A percentile compares a stretch with the other conserved stretches of the same genome.
Evolutionary conservation across 1,284 basidiomycete species (phyloP).

Genomic region (Microbotryomycetes sp.): DNA sequence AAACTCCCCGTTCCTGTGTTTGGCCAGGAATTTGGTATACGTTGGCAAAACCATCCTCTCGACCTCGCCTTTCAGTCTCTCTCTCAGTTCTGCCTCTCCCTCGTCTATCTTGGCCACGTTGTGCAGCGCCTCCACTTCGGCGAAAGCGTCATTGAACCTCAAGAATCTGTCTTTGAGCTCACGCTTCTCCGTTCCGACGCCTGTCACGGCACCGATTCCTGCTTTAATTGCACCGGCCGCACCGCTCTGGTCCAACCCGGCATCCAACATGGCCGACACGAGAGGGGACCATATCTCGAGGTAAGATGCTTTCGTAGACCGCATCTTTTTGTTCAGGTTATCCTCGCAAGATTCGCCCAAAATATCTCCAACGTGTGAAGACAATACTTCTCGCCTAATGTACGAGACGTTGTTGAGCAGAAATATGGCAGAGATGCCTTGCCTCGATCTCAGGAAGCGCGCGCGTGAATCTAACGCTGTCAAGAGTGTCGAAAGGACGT

Average conservation of each 20-base stretch:
- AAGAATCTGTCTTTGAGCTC: slow-evolving; percentile 38
- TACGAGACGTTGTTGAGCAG: slow-evolving; percentile 38
- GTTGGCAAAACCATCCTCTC: slow-evolving; percentile 38
- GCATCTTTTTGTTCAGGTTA: slow-evolving; percentile 36
- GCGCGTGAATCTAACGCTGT: slow-evolving; percentile 30
- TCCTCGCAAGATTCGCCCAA: slow-evolving; percentile 34
- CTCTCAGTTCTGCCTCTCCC: slow-evolving; percentile 32
- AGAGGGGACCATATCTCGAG: slow-evolving; percentile 38
- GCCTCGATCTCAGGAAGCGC: slow-evolving; percentile 14
- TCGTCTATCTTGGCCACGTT: slow-evolving; percentile 32
- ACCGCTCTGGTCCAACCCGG: slow-evolving; percentile 31
- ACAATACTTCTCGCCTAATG: slow-evolving; percentile 34
- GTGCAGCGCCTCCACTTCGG: slow-evolving; percentile 36
- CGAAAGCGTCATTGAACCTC: slow-evolving; percentile 37
- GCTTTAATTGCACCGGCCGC: slow-evolving; percentile 34
- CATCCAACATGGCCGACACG: slow-evolving; percentile 37
- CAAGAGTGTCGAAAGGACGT: slow-evolving; percentile 31
- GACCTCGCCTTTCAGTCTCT: slow-evolving; percentile 36
- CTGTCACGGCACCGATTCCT: slow-evolving; percentile 29
- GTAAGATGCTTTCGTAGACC: slow-evolving; percentile 34
- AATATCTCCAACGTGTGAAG: slow-evolving; percentile 31
- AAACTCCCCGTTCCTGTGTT: slow-evolving; percentile 32
- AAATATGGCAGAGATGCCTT: slow-evolving; percentile 34
- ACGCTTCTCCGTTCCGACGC: slow-evolving; percentile 30
- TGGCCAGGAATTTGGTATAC: slow-evolving; percentile 32